Evolutionary conservation across 768 basidiomycete genomes (phyloP), one percentile per base, ranked within the genome.

Genomic region (Austroboletus festivus): DNA sequence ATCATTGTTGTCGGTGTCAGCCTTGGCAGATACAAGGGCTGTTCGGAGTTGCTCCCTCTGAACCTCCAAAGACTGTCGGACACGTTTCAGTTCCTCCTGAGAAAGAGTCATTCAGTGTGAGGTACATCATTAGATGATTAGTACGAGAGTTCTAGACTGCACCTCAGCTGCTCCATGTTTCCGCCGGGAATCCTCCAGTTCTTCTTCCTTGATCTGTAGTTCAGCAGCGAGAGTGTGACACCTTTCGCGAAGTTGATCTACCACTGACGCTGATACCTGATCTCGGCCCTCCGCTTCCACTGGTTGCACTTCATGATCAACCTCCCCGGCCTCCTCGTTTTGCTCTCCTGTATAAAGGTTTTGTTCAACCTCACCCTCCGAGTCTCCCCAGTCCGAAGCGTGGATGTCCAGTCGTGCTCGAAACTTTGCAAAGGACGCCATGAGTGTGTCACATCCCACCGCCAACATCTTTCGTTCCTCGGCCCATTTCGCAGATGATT

Each of bases 401-500:
- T 64, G 60, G 2, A 48, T 38, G 37, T 63, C 61, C 1, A 64
- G 40, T 3, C 52, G 54, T 30, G 61, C 60, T 23, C 61, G 61
- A 39, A 62, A 64, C 37, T 64, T 63, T 22, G 62, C 62, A 57
- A 63, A 63, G 21, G 62, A 64, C n/a, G 61, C 60, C 61, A 63
- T 62, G 56, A 62, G 62, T 15, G 28, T 11, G 33, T 63, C 62
- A 23, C 61, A 63, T 26, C 53, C 54, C 39, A 41, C 35, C 41
- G 50, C 52, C 28, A 62, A 43, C 28, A 46, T 45, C 53, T 62
- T 62, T 41, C 62, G 61, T 50, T 62, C 61, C 28, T 62, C 62
- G 8, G 52, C 62, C 62, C 61, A 62, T 53, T 61, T 62, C 33
- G 61, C 62, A 19, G 59, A 47, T 21, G 62, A 58, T 38, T 62